Base-by-base conservation (phyloP, 106 monocot genomes). In the Allium cepa region DNA sequence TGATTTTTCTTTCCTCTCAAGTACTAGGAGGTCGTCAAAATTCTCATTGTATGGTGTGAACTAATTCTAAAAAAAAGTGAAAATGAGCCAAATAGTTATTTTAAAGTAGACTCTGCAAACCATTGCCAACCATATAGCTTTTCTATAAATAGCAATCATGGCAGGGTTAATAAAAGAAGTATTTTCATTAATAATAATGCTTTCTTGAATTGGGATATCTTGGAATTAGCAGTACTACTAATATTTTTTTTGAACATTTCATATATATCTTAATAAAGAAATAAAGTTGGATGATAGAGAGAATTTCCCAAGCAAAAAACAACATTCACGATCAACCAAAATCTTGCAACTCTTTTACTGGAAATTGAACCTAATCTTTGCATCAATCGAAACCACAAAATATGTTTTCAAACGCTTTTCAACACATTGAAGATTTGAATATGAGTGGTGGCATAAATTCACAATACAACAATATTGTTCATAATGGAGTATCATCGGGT, bases 1-100 rank as follows among this genome's bases (percentile, higher is more conserved):
- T 59, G 56, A 59, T 74, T 10, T 74, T 74, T 56, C 8, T 17
- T 10, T 22, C 26, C 59, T 74, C 74, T 7, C 66, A 67, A 50
- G 74, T 66, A 1, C 66, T 74, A 0, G 74, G 74, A 9, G 74
- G 74, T 22, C 74, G 66, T 48, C 74, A 74, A 48, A 74, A 74
- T 50, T 66, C 59, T 46, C 74, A 74, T 26, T 22, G 74, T 10
- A 57, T 18, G 22, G 74, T 67, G 56, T 18, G 65, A 4, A 47
- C 47, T 8, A 48, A 46, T n/a, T 11, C 17, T 7, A 22, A 22
- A 63, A 16, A 63, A 9, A 9, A 13, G 46, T 12, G 46, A 46
- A 7, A 16, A 63, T 9, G 47, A 63, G 10, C 63, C 14, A 2
- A 12, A 22, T 22, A 22, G 22, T 22, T 22, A 22, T 22, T 22